Base-by-base conservation (phyloP, 1,284 basidiomycete species). In the Malassezia sp. region DNA sequence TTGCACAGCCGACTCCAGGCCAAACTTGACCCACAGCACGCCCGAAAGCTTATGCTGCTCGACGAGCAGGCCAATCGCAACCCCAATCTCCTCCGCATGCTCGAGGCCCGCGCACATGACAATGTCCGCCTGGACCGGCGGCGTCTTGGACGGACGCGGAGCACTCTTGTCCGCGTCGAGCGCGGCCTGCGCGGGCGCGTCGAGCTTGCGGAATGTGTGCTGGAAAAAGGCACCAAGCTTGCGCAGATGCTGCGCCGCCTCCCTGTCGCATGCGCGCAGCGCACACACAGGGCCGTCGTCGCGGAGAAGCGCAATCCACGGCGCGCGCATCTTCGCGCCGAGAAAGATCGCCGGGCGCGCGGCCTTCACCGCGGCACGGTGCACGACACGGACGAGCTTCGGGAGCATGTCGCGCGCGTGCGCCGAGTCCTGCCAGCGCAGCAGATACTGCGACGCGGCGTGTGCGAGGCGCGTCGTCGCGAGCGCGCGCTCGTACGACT, bases 1-100 rank as follows among this genome's bases (percentile, higher is more conserved):
- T 24, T 38, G 45, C 31, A 22, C 42, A 2, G 29, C 42, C 4
- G 58, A 44, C 38, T 68, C 67, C 30, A 70, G 38, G 0, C 53
- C 60, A n/a, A 53, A 55, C 44, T 63, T 64, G 46, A 70, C 42
- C 67, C 67, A 70, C 17, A 55, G 45, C 20, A 70, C 59, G n/a
- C 42, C 43, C 27, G 46, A 45, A 49, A 66, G 60, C 56, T 61
- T 60, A 36, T 63, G 60, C 52, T 59, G 59, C 39, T 61, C 52
- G 26, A 61, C 44, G 30, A 70, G 39, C 17, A 68, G 52, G 1
- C 60, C 63, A 7, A 70, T 56, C 2, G 65, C 67, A 8, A 70
- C 57, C 21, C 65, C 63, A 18, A 70, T 55, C 40, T 68, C 48
- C 29, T 67, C 59, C 5, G 54, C 49, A 20, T 45, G 42, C 23